Evolutionary conservation across 1,284 basidiomycete genomes (phyloP).

Genomic region (Malassezia nana): DNA sequence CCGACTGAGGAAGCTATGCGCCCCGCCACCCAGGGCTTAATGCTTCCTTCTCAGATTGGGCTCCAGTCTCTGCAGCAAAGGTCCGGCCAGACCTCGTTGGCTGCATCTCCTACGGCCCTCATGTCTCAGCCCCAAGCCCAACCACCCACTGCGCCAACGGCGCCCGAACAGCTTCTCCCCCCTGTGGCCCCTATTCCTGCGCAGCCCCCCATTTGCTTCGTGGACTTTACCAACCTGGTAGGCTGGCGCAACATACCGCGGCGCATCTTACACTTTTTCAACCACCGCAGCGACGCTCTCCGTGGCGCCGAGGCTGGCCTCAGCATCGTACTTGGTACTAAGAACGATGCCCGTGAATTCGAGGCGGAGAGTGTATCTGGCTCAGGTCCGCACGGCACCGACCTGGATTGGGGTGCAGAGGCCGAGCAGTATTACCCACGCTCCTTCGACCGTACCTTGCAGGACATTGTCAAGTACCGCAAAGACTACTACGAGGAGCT

Average conservation of each 20-base stretch:
- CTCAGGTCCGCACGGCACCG: slow-evolving; percentile 49
- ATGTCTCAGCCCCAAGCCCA: not conserved
- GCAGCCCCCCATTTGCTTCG: slow-evolving; percentile 72
- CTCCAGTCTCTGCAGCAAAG: slow-evolving; percentile 6
- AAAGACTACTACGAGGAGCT: slow-evolving; percentile 69
- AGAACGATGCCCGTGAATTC: slow-evolving; percentile 56
- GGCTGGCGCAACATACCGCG: slow-evolving; percentile 76
- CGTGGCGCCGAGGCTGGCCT: slow-evolving; percentile 74
- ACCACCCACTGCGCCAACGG: not conserved
- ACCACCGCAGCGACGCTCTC: slow-evolving; percentile 67
- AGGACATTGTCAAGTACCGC: slow-evolving; percentile 61
- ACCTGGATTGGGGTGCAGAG: slow-evolving; percentile 65
- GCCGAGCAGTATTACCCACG: slow-evolving; percentile 64
- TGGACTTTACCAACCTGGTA: slow-evolving; percentile 75
- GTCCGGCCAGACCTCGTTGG: not conserved
- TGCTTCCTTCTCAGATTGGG: slow-evolving; percentile 15
- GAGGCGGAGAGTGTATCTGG: slow-evolving; percentile 26
- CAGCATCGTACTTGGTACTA: slow-evolving; percentile 57
- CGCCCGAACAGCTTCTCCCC: slow-evolving; percentile 1
- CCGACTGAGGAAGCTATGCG: slow-evolving; percentile 23
- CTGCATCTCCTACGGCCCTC: not conserved
- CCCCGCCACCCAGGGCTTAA: slow-evolving; percentile 13
- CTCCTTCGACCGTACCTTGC: slow-evolving; percentile 56
- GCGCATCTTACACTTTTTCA: slow-evolving; percentile 88
- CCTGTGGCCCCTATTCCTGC: slow-evolving; percentile 57